These are phyloP conservation scores for Sclerotinia minor DNA, from an alignment of 2,329 filamentous ascomycete genomes.

Conservation along the genomic window DNA sequence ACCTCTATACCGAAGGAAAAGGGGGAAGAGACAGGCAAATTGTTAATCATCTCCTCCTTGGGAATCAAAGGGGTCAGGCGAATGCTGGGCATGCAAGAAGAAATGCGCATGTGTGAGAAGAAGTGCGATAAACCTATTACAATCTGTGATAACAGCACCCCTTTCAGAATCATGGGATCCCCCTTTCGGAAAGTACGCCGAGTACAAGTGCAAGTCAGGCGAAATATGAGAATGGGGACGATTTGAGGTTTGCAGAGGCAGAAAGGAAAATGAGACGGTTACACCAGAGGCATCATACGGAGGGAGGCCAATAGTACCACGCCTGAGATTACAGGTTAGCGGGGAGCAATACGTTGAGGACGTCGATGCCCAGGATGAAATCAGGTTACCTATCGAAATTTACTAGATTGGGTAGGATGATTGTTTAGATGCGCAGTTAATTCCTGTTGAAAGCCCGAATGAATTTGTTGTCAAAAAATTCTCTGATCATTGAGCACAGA, in stretches of 20 bases:
- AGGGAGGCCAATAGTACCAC: too few relatives aligned
- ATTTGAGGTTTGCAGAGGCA: not conserved
- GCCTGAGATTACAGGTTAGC: not conserved
- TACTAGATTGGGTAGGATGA: not conserved
- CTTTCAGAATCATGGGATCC: not conserved
- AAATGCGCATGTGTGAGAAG: not conserved
- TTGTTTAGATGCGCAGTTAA: not conserved
- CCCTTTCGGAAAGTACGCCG: not conserved
- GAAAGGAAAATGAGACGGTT: not conserved
- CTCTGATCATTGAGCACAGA: not conserved
- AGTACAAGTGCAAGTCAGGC: not conserved
- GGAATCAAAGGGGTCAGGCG: not conserved
- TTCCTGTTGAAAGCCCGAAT: not conserved
- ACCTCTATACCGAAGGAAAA: not conserved
- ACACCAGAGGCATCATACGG: not conserved
- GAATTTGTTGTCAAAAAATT: not conserved
- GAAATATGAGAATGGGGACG: not conserved
- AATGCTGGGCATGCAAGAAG: not conserved
- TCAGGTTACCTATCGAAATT: not conserved
- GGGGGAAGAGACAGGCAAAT: not conserved
- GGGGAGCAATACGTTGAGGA: slow-evolving; percentile 8
- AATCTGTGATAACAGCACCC: not conserved
- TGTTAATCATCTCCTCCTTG: not conserved
- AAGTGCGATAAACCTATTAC: not conserved
- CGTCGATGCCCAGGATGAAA: slow-evolving; percentile 2